These are phyloP conservation scores for Eucalyptus urophylla DNA, from an alignment of 345 rosid genomes.

Conservation along the genomic window DNA sequence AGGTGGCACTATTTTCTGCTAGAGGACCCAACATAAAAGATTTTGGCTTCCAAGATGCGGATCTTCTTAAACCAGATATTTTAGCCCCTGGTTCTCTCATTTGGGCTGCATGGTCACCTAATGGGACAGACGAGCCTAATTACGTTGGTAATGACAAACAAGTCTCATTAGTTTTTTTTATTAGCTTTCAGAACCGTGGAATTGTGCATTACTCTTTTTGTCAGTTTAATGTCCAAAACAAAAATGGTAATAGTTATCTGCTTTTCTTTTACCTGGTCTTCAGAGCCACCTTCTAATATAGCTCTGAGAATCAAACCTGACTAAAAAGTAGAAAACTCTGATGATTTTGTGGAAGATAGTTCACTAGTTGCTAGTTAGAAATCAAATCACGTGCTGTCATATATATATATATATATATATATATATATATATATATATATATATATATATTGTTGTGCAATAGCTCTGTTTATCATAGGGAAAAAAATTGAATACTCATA, in stretches of 20 bases:
- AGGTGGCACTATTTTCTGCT: slow-evolving; percentile 93
- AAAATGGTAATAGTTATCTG: not conserved
- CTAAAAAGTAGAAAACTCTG: not conserved
- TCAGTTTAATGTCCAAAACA: not conserved
- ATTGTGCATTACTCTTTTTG: not conserved
- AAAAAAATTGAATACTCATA: not conserved
- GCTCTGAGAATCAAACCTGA: not conserved
- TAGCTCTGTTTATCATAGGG: not conserved
- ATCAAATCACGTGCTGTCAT: not conserved
- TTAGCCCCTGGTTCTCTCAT: slow-evolving; percentile 95
- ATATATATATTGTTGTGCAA: not conserved
- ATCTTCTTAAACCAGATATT: slow-evolving; percentile 97
- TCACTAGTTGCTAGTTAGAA: not conserved
- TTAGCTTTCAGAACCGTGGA: not conserved
- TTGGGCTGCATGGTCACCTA: slow-evolving; percentile 99
- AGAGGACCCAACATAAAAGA: slow-evolving; percentile 95
- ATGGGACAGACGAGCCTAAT: slow-evolving; percentile 96
- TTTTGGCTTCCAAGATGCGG: slow-evolving; percentile 93
- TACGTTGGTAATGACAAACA: slow-evolving; percentile 47
- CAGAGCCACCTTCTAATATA: not conserved
- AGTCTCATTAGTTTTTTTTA: not conserved
- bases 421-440: too few relatives aligned
- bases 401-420: not conserved
- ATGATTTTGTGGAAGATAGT: not conserved
- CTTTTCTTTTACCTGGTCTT: not conserved